A percentile compares a stretch with the other conserved stretches of the same genome.
phyloP scores from a whole-genome alignment of 192 early-diverging fungal species.

The Coemansia reversa region DNA sequence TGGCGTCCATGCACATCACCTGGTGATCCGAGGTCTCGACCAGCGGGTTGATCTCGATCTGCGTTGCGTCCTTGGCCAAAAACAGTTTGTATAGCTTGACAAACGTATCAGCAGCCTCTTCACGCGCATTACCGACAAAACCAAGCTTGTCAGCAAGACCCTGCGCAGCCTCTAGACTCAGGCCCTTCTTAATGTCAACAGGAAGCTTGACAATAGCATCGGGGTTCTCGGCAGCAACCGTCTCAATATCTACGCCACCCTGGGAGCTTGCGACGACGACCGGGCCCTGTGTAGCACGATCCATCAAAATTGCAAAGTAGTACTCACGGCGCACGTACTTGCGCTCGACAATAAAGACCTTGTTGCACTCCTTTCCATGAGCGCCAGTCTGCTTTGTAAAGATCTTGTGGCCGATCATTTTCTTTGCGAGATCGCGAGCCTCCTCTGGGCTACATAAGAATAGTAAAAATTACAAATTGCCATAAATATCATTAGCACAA shows the following conservation, averaged over 20 bases:
- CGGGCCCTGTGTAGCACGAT: slow-evolving; percentile 91
- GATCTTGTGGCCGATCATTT: slow-evolving; percentile 98
- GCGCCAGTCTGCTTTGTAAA: slow-evolving; percentile 99
- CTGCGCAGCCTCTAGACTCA: slow-evolving; percentile 70
- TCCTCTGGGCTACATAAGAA: slow-evolving; percentile 69
- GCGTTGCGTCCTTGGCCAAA: slow-evolving; percentile 93
- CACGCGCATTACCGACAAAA: slow-evolving; percentile 75
- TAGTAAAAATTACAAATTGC: not conserved
- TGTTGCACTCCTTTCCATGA: slow-evolving; percentile 90
- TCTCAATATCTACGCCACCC: slow-evolving; percentile 98
- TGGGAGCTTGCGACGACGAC: slow-evolving; percentile 95
- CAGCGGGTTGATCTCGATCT: slow-evolving; percentile 99
- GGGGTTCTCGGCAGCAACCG: slow-evolving; percentile 90
- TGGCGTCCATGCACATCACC: slow-evolving; percentile 98
- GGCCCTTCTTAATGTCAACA: slow-evolving; percentile 85
- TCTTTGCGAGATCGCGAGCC: slow-evolving; percentile 80
- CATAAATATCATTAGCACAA: too few species aligned
- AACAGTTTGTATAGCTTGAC: slow-evolving; percentile 94
- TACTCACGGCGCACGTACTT: slow-evolving; percentile 95
- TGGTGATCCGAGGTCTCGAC: slow-evolving; percentile 86
- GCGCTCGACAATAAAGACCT: slow-evolving; percentile 94
- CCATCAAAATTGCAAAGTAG: slow-evolving; percentile 99
- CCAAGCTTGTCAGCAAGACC: slow-evolving; percentile 84
- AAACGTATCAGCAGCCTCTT: slow-evolving; percentile 90
- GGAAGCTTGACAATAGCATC: slow-evolving; percentile 93